Base-by-base conservation (phyloP, 2,329 filamentous ascomycete species). In the Aspergillus fijiensis region DNA sequence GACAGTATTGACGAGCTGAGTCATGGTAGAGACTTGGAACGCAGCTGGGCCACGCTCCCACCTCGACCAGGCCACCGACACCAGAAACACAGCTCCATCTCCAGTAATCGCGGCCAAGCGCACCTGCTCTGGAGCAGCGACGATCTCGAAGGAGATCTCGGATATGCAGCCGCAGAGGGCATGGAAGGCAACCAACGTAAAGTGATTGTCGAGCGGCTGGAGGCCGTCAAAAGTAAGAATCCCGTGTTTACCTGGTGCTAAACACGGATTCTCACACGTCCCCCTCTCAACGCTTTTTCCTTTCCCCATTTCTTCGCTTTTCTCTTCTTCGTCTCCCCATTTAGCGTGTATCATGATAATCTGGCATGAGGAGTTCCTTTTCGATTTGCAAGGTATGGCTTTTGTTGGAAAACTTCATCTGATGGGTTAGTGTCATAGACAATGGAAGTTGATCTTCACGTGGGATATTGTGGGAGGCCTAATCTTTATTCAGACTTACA, bases 221-320 rank as follows among this genome's bases (percentile, higher is more conserved):
- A 99, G 81, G 90, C 94, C 61, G 95, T 99, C 63, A 98, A 98
- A 83, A 91, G 88, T 72, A 90, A 89, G 74, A 96, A 96, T 73
- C 95, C 95, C 2, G 92, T 99, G 33, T 99, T 99, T 77, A 96
- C 91, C 49, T 99, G 95, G 91, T 99, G 95, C 81, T 98, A 80
- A 80, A 59, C 61, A 51, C 49, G 29, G 47, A 39, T 42, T 49
- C 50, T 47, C 21, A 35, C 31, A 39, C 23, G 27, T 52, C 47
- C 29, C 33, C 23, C 55, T 50, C 9, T 55, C 55, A 62, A 50
- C 33, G 57, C 45, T 55, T 57, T 23, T 50, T 50, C 50, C 54
- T 49, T 58, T 61, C 52, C 52, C 35, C 27, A 11, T 14, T 25
- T 51, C 55, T 58, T 48, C 51, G 19, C 42, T 9, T 58, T 47